Evolutionary conservation across 2,329 filamentous ascomycete species (phyloP), one percentile per base, ranked within the genome.

Genomic region (Rhynchosporium agropyri): DNA sequence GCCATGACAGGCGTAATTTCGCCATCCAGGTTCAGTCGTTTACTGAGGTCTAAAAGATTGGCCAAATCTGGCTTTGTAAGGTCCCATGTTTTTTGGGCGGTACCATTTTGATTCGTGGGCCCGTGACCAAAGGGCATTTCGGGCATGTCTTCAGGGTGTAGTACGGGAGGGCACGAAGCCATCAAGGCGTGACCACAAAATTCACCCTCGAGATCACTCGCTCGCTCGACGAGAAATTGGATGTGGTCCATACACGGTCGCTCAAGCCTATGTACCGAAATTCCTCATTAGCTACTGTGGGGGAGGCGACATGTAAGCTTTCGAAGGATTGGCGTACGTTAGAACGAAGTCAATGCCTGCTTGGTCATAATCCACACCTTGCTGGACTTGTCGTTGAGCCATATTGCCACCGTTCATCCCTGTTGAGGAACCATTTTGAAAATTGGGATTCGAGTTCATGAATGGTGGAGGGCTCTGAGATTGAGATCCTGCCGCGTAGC

Each of bases 1-100:
- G 93, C 93, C 91, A 96, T 96, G 68, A 97, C 90, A 0, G 95
- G 95, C 20, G 94, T 98, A 71, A 98, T 91, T 77, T 96, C 91
- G 58, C 92, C 92, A 65, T 95, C 91, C 2, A 95, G 85, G 70
- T 95, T 88, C 31, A 97, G 82, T 70, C 88, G 87, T 70, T 88
- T 85, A 78, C 92, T 97, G 61, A 97, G 82, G 73, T 96, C 90
- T 64, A 97, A 83, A 60, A 98, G 81, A 60, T 90, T 96, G 58
- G 88, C 80, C 56, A 99, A 82, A 72, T 95, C 91, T 43, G 84
- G 84, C 74, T 89, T 90, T 63, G 83, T 87, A 5, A 95, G 79
- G 73, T 95, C 89, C 78, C 92, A 94, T 56, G 93, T 94, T 74
- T 90, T 86, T 73, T 58, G 71, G 9, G 64, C 66, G 36, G 46